A percentile compares a stretch with the other conserved stretches of the same genome.
Evolutionary conservation across 179 eudicot species (phyloP).

Genomic region (Patellifolia procumbens): DNA sequence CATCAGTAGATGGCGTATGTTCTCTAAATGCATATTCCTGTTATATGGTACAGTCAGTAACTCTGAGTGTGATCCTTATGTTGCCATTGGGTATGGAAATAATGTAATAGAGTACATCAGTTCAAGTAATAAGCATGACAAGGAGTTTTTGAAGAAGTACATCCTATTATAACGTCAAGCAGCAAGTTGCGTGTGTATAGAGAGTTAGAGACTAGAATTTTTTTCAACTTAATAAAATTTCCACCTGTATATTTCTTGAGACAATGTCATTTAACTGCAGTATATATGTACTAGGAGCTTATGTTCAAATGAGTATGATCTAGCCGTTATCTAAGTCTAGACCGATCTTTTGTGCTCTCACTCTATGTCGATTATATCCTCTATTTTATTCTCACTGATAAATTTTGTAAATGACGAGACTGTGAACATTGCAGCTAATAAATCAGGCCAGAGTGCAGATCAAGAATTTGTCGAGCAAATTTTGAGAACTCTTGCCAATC

Average conservation of each 20-base stretch:
- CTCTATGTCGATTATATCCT: not conserved
- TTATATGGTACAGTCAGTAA: not conserved
- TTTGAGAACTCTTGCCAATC: conserved; percentile 62
- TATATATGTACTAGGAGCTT: not conserved
- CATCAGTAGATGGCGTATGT: not conserved
- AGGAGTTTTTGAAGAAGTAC: not conserved
- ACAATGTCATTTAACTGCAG: not conserved
- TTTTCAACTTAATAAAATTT: not conserved
- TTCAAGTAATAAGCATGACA: not conserved
- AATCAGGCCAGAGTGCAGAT: conserved; percentile 50
- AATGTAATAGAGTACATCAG: too few species aligned
- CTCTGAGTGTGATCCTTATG: not conserved
- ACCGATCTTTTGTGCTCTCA: not conserved
- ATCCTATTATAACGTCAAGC: not conserved
- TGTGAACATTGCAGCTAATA: conserved; percentile 49
- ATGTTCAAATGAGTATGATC: not conserved
- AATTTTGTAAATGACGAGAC: not conserved
- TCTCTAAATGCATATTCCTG: not conserved
- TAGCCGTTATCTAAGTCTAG: too few species aligned
- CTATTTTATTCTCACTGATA: not conserved
- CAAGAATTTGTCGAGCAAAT: conserved; percentile 62
- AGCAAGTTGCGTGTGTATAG: not conserved
- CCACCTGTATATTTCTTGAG: not conserved
- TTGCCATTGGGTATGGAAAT: not conserved
- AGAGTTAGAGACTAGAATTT: too few species aligned